Base-by-base conservation (phyloP, 2,329 filamentous ascomycete species). In the Pseudonectria buxi region DNA sequence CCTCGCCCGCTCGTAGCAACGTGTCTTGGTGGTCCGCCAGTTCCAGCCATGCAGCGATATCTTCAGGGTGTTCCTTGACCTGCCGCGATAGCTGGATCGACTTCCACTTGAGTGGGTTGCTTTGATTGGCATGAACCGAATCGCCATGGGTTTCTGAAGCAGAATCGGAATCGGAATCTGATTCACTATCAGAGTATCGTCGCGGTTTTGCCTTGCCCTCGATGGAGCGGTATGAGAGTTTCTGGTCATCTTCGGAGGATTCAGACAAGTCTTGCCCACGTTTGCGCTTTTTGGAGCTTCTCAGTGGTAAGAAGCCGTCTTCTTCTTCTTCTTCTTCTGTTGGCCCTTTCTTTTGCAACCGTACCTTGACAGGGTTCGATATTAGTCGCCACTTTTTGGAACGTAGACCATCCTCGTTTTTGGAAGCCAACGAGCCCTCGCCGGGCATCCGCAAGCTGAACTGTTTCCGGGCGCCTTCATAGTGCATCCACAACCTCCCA, bases 21-120 rank as follows among this genome's bases (percentile, higher is more conserved):
- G 61, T 58, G 42, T 87, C 78, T 61, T 96, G 90, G 41, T 94
- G 79, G 7, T 78, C 65, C 30, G 90, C 82, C n/a, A 95, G 68
- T 26, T 76, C 70, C 12, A 94, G 59, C 90, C 90, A 96, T 13
- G 78, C 70, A 28, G 78, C 65, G 14, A 85, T 67, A 50, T 94
- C 75, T 6, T 69, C 58, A 1, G 88, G 86, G 14, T 76, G 58
- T 2, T 81, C 67, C 36, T 82, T 78, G 24, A 87, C 78, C 22
- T 58, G 69, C 10, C 72, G 74, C 3, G 73, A 76, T 7, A 95
- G 65, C 33, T 79, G 66, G 0, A 81, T 67, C 11, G 77, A 78
- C 37, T 63, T 72, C 51, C 70, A 63, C 29, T 67, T 74, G 3
- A 74, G 56, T 3, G 71, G 65, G 22, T 70, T 63, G 32, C 69